Evolutionary conservation across 495 filamentous ascomycete genomes (phyloP).

Genomic region (Aeminium ludgeri): DNA sequence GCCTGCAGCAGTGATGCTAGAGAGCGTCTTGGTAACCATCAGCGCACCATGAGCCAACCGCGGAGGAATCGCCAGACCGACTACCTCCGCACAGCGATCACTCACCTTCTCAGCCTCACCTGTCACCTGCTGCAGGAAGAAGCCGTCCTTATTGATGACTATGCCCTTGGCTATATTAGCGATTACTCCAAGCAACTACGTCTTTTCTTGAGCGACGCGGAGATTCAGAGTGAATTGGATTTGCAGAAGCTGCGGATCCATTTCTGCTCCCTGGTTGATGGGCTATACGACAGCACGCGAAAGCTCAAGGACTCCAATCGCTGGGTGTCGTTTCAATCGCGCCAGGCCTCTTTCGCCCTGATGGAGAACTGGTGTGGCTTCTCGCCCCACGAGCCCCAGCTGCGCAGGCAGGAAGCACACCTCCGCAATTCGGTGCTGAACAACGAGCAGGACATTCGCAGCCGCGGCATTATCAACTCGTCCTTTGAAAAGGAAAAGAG

Average conservation of each 20-base stretch:
- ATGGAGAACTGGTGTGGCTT: conserved; percentile 99
- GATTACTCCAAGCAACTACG: conserved; percentile 84
- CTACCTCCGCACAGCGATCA: conserved; percentile 78
- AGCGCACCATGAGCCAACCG: conserved; percentile 58
- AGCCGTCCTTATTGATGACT: conserved; percentile 73
- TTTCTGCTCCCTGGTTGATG: conserved; percentile 85
- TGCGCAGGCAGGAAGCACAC: conserved; percentile 65
- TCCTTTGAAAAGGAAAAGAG: conserved; percentile 93
- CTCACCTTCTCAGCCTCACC: conserved; percentile 85
- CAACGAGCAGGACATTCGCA: conserved; percentile 46
- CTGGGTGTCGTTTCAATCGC: conserved; percentile 91
- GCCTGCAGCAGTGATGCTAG: conserved; percentile 79
- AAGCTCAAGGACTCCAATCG: conserved; percentile 67
- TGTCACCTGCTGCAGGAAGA: conserved; percentile 72
- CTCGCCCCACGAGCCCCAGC: conserved; percentile 74
- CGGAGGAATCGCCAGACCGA: conserved; percentile 66
- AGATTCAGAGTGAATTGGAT: conserved; percentile 91
- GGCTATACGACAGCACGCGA: conserved; percentile 81
- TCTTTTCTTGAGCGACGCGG: conserved; percentile 79
- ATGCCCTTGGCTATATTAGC: conserved; percentile 78
- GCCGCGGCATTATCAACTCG: conserved; percentile 58
- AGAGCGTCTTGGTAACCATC: conserved; percentile 56
- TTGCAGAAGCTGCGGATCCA: conserved; percentile 83
- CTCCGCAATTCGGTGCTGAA: conserved; percentile 68
- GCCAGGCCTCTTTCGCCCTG: conserved; percentile 81